These are phyloP conservation scores for Naematelia encephala DNA, from an alignment of 768 basidiomycete genomes.

Conservation along the genomic window DNA sequence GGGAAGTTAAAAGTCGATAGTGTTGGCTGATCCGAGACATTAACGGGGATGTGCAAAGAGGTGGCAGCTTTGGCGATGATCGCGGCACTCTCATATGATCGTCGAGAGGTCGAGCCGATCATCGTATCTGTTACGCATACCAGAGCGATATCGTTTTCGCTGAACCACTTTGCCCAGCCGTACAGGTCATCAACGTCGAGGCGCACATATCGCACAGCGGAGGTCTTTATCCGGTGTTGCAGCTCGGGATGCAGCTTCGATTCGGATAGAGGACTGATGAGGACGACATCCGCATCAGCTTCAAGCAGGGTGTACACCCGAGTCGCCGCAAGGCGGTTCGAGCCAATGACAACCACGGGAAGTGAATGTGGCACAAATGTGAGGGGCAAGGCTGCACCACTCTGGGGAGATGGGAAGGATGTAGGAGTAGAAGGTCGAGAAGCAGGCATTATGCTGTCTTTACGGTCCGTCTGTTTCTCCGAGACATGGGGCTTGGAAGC, in stretches of 20 bases:
- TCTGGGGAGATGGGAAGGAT: slow-evolving; percentile 6
- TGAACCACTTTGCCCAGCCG: slow-evolving; percentile 58
- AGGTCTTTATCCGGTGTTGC: slow-evolving; percentile 59
- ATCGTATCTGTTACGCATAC: slow-evolving; percentile 81
- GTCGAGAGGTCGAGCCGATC: slow-evolving; percentile 50
- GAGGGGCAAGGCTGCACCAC: slow-evolving; percentile 41
- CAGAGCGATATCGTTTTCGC: slow-evolving; percentile 53
- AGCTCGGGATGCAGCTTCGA: slow-evolving; percentile 66
- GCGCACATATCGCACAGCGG: slow-evolving; percentile 60
- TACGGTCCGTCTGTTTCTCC: too few species aligned
- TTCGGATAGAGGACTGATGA: slow-evolving; percentile 58
- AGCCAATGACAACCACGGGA: slow-evolving; percentile 69
- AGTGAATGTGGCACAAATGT: slow-evolving; percentile 40
- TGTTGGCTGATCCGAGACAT: slow-evolving; percentile 79
- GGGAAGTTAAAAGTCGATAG: slow-evolving; percentile 88
- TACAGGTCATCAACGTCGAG: slow-evolving; percentile 20
- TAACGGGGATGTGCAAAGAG: slow-evolving; percentile 66
- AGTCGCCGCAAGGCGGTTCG: slow-evolving; percentile 74
- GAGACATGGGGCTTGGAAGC: too few species aligned
- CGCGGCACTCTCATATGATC: slow-evolving; percentile 59
- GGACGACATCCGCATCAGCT: slow-evolving; percentile 67
- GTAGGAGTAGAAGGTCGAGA: background rate
- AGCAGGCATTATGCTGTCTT: background rate
- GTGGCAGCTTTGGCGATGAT: slow-evolving; percentile 61
- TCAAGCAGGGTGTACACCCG: slow-evolving; percentile 79